These are phyloP conservation scores for Dendrobium nobile DNA, from an alignment of 106 monocot genomes.

Conservation along the genomic window DNA sequence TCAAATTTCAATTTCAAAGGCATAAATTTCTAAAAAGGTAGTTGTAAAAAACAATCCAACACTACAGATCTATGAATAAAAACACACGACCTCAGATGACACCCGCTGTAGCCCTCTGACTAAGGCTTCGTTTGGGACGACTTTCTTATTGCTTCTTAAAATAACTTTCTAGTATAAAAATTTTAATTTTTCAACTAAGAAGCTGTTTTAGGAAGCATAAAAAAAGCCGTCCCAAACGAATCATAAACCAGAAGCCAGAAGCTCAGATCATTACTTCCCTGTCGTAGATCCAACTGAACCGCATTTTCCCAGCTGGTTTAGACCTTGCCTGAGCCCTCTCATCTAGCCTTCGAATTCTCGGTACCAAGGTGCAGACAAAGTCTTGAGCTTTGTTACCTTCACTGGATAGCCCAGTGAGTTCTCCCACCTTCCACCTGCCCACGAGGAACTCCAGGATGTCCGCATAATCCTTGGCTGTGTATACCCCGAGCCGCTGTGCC, in stretches of 20 bases:
- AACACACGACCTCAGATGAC: neutral
- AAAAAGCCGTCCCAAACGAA: too few species aligned
- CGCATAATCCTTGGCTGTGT: constrained; percentile 56
- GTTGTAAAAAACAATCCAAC: neutral
- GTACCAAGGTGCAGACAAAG: constrained; percentile 25
- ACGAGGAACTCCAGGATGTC: constrained; percentile 61
- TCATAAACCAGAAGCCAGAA: neutral
- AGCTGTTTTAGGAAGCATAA: too few species aligned
- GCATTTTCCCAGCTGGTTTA: neutral
- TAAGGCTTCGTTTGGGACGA: too few species aligned
- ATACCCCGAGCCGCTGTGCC: constrained; percentile 43
- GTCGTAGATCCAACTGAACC: constrained; percentile 27
- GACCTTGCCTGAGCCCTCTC: constrained; percentile 26
- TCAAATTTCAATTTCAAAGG: neutral
- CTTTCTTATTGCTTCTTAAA: too few species aligned
- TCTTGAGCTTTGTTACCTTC: constrained; percentile 31
- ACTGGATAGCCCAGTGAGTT: constrained; percentile 22
- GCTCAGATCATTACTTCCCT: constrained; percentile 19
- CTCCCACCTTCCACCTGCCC: constrained; percentile 40
- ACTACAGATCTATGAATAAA: neutral
- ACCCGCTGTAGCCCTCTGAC: too few species aligned
- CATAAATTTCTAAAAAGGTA: neutral
- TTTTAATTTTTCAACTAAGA: too few species aligned
- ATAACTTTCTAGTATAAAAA: too few species aligned
- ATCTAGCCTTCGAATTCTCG: constrained; percentile 20